These are phyloP conservation scores for Colletotrichum sp. DNA, from an alignment of 2,329 filamentous ascomycete species.

Conservation along the genomic window DNA sequence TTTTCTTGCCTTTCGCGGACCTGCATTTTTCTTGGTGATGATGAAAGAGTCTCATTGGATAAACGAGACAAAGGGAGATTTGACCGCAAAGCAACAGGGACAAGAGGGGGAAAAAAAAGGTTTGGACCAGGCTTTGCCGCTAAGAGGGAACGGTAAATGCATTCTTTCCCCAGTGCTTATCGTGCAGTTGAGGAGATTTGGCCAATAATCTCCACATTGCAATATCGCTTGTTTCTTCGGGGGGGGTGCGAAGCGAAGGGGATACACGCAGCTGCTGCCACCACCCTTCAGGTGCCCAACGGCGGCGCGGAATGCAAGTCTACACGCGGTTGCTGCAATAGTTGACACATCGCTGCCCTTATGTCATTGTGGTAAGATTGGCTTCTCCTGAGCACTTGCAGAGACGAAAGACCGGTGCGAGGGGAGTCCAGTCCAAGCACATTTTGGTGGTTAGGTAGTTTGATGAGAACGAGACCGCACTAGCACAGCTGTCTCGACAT, in stretches of 20 bases:
- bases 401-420: not conserved
- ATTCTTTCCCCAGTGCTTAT: not conserved
- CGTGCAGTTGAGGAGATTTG: slow-evolving; percentile 10
- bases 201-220: slow-evolving; percentile 19
- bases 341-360: slow-evolving; percentile 8
- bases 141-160: slow-evolving; percentile 2
- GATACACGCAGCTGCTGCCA: not conserved
- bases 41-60: not conserved
- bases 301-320: not conserved
- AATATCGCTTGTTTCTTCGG: slow-evolving; percentile 20
- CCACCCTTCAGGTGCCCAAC: not conserved
- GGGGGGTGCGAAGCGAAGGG: not conserved
- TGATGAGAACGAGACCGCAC: slow-evolving; percentile 9
- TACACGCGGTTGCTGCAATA: not conserved
- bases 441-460: not conserved
- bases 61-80: not conserved
- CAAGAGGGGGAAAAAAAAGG: not conserved
- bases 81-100: not conserved
- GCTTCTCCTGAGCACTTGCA: slow-evolving; percentile 11
- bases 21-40: not conserved
- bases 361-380: slow-evolving; percentile 7
- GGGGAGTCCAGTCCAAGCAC: slow-evolving; percentile 2
- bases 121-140: not conserved
- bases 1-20: not conserved
- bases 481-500: not conserved